Percentiles rank a stretch among this genome's conserved stretches.
Evolutionary conservation across 2,329 filamentous ascomycete genomes (phyloP).

Genomic region (Apiospora phragmitis): DNA sequence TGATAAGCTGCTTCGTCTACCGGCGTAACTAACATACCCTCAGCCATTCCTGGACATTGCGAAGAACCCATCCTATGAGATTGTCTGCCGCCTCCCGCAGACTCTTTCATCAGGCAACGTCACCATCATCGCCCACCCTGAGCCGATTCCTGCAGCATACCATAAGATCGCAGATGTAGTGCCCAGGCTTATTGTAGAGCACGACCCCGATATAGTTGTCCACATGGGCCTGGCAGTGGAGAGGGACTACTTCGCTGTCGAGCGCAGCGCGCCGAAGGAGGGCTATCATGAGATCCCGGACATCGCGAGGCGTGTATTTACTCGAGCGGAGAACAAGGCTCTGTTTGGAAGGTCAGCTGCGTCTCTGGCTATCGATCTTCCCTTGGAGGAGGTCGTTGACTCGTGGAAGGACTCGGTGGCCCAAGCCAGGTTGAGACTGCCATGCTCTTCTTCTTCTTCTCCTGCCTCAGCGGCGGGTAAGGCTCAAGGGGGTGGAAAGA

Average conservation of each 20-base stretch:
- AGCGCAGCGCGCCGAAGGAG: constrained; percentile 3
- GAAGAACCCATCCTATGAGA: constrained; percentile 11
- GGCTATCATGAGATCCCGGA: constrained; percentile 13
- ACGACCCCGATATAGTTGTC: constrained; percentile 12
- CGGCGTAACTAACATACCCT: neutral
- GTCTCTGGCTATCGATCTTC: neutral
- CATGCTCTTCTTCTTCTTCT: neutral
- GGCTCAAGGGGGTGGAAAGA: neutral
- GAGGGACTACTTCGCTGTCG: constrained; percentile 10
- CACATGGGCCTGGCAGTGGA: constrained; percentile 12
- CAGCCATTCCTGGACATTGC: neutral
- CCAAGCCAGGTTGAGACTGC: neutral
- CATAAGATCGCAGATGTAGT: neutral
- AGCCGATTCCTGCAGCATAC: neutral
- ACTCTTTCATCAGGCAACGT: neutral
- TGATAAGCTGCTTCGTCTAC: neutral
- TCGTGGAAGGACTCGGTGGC: constrained; percentile 1
- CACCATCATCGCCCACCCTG: constrained; percentile 10
- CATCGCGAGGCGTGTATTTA: neutral
- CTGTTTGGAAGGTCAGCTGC: neutral
- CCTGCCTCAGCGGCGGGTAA: neutral
- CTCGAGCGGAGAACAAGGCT: neutral
- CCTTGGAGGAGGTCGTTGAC: neutral
- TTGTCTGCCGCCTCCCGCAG: constrained; percentile 1
- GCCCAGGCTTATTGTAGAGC: constrained; percentile 1